These are phyloP conservation scores for Scorias spongiosa DNA, from an alignment of 2,329 filamentous ascomycete species.

Conservation along the genomic window DNA sequence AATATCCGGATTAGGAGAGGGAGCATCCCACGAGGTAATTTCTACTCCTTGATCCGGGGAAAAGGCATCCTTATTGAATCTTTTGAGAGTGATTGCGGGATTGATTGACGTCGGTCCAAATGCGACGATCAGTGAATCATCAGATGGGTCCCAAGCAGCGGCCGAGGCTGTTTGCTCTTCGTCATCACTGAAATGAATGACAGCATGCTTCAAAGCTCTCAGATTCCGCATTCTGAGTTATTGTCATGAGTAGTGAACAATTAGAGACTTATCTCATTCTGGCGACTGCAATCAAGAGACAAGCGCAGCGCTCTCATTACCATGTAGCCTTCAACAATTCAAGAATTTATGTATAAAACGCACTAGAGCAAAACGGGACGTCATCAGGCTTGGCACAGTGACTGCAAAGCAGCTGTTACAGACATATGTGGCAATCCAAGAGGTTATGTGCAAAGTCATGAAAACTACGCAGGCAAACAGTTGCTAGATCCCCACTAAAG, in stretches of 20 bases:
- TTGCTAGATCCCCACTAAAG: no score
- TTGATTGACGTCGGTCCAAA: slow-evolving; percentile 63
- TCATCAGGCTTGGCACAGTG: background rate
- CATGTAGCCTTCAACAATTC: background rate
- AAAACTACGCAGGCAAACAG: no score
- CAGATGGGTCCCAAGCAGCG: slow-evolving; percentile 70
- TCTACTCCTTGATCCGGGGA: slow-evolving; percentile 27
- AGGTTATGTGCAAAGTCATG: no score
- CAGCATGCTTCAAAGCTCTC: slow-evolving; percentile 56
- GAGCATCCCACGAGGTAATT: slow-evolving; percentile 81
- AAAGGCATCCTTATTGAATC: slow-evolving; percentile 28
- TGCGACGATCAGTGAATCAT: slow-evolving; percentile 64
- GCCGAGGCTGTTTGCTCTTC: slow-evolving; percentile 50
- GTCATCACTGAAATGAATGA: slow-evolving; percentile 41
- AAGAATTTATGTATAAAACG: background rate
- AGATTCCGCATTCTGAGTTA: slow-evolving; percentile 67
- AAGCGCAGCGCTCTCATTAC: no score
- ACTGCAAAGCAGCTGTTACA: background rate
- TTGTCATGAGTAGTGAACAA: background rate
- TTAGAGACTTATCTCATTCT: no score
- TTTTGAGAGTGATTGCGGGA: slow-evolving; percentile 57
- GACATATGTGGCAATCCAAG: background rate
- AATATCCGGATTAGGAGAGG: slow-evolving; percentile 62
- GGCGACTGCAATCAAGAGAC: no score
- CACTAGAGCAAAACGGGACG: background rate